These are phyloP conservation scores for Coemansia nantahalensis DNA, from an alignment of 192 early-diverging fungal species.

Conservation along the genomic window DNA sequence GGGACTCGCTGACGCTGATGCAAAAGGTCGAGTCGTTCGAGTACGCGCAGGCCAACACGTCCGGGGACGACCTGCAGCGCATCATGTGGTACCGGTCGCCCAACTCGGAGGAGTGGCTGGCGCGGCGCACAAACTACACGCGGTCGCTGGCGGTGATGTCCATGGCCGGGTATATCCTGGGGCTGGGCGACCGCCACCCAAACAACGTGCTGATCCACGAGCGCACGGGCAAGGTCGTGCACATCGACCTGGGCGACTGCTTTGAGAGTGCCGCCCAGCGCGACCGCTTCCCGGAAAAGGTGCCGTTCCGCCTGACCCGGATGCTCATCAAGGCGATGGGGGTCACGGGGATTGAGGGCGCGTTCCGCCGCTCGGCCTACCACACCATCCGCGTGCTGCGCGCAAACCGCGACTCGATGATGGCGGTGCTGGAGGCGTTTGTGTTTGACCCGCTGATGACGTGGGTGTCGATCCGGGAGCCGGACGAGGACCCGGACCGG, in stretches of 20 bases:
- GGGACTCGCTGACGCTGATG: conserved; percentile 85
- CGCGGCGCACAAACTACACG: conserved; percentile 97
- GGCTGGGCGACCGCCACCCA: conserved; percentile 95
- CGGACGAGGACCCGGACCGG: neutral
- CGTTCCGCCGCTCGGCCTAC: conserved; percentile 92
- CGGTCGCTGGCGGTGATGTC: conserved; percentile 96
- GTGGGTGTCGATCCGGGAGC: conserved; percentile 21
- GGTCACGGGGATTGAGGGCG: conserved; percentile 92
- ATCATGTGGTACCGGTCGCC: conserved; percentile 95
- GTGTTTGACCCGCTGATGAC: conserved; percentile 83
- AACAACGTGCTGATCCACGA: conserved; percentile 96
- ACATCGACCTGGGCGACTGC: conserved; percentile 99
- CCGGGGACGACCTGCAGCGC: conserved; percentile 93
- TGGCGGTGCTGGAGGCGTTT: conserved; percentile 99
- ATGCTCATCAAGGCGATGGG: conserved; percentile 99
- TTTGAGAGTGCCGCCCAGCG: conserved; percentile 97
- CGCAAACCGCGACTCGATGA: conserved; percentile 95
- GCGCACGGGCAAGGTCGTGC: conserved; percentile 93
- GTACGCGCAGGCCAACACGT: conserved; percentile 89
- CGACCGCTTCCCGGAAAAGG: conserved; percentile 93
- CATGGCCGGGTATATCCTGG: conserved; percentile 98
- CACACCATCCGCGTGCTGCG: conserved; percentile 95
- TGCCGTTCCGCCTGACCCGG: conserved; percentile 96
- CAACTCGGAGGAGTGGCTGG: conserved; percentile 95
- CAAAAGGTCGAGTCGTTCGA: conserved; percentile 97